Conservation (phyloP, 208 protist species). For the Ichthyophonus hoferi region DNA sequence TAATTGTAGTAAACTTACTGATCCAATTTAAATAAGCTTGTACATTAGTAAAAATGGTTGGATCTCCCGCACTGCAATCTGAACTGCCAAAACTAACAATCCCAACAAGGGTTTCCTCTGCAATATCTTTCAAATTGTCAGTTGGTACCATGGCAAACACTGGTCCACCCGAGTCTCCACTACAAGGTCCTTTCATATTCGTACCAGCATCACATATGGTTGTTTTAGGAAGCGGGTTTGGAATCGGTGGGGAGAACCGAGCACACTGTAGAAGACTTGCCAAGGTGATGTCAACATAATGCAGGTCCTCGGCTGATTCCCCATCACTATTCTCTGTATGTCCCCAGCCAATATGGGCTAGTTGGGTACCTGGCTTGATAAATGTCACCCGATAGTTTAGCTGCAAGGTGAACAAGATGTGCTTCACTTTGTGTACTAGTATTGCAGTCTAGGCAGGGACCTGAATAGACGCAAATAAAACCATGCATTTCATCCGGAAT, state of each 20-base stretch:
- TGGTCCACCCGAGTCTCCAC: not conserved
- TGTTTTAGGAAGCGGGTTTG: not conserved
- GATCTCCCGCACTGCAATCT: not conserved
- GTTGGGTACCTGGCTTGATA: not conserved
- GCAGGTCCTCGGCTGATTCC: not conserved
- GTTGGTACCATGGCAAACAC: not conserved
- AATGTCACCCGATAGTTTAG: not conserved
- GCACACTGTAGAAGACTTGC: not conserved
- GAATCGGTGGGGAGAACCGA: not conserved
- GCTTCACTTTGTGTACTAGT: no score
- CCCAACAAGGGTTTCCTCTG: not conserved
- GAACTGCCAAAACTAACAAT: constrained; percentile 1
- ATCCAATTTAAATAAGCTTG: not conserved
- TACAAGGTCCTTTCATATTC: not conserved
- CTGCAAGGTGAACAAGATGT: not conserved
- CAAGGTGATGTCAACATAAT: not conserved
- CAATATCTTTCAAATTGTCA: not conserved
- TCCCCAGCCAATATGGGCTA: not conserved
- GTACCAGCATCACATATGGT: not conserved
- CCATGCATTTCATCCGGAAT: no score
- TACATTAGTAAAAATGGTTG: not conserved
- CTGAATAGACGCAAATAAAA: no score
- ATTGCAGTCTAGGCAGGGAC: no score
- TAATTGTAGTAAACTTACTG: not conserved
- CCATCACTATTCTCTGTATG: not conserved